Base-by-base conservation (phyloP, 2,329 filamentous ascomycete genomes). In the Ceratocystis papillata region DNA sequence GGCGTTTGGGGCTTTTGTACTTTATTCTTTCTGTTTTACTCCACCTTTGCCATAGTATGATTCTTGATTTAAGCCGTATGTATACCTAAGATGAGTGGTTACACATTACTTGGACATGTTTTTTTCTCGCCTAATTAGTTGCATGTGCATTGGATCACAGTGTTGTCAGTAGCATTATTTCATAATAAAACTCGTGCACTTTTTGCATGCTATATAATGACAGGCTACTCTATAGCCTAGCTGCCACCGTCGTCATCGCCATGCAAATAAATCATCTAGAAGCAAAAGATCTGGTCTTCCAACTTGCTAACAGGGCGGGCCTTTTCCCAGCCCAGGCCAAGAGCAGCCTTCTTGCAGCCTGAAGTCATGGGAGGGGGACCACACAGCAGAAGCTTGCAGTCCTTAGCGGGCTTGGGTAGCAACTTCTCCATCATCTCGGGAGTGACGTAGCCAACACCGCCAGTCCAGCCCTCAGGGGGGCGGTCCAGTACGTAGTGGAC, bases 401-500 rank as follows among this genome's bases (percentile, higher is more conserved):
- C 92, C 67, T 82, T 79, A 66, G 90, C 89, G 22, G 94, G 85
- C 74, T 89, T 86, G 67, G 94, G 91, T 65, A 97, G 83, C 76
- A 81, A 86, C 81, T 89, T 84, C 87, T 90, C 71, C 15, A 99
- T 93, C 88, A 97, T 96, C 70, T 97, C 93, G 53, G 87, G 82
- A 33, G 93, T 97, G 69, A 97, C 93, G 74, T 96, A 99, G 71
- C 94, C 94, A 69, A 96, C 89, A 70, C 90, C 93, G 68, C 94
- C 94, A 50, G 83, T 86, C 94, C 94, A 99, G 72, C 83, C 86
- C 79, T 89, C 87, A 7, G 93, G 92, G 25, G 94, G 91, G 79
- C 94, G 96, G 81, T 99, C 96, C 62, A 99, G 82, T 61, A 97
- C 93, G 74, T 97, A 97, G 82, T 96, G 87, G 45, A 97, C 84